Percentiles rank a stretch among this genome's conserved stretches.
Conservation (phyloP, 2,329 filamentous ascomycete genomes). For the Nemania serpens region DNA sequence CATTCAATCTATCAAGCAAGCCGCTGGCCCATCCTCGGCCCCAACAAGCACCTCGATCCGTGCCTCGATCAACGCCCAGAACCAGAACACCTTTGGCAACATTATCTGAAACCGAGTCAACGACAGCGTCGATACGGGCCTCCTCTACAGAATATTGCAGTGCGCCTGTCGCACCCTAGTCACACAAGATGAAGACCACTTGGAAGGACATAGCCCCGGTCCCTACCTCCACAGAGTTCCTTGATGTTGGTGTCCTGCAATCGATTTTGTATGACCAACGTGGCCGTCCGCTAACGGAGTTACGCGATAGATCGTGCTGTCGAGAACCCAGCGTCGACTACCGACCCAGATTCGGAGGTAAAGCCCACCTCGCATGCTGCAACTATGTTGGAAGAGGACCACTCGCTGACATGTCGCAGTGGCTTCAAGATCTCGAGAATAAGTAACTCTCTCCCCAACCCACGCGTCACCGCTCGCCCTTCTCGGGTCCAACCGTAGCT, state of each 20-base stretch:
- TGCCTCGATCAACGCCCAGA: not conserved
- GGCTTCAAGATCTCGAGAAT: slow-evolving; percentile 97
- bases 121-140: too few relatives aligned
- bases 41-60: slow-evolving; percentile 4
- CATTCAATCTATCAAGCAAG: slow-evolving; percentile 6
- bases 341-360: slow-evolving; percentile 83
- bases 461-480: not conserved
- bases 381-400: not conserved
- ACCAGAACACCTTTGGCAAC: not conserved
- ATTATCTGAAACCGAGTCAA: not conserved
- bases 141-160: not conserved
- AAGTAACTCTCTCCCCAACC: slow-evolving; percentile 35
- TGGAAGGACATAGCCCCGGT: slow-evolving; percentile 85
- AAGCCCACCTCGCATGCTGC: not conserved
- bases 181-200: slow-evolving; percentile 61
- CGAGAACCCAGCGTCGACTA: slow-evolving; percentile 86
- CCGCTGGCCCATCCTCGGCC: not conserved
- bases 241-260: slow-evolving; percentile 64
- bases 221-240: slow-evolving; percentile 90
- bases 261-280: not conserved
- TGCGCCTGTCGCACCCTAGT: slow-evolving; percentile 29
- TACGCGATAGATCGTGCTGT: slow-evolving; percentile 70
- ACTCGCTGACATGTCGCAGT: slow-evolving; percentile 42
- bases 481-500: not conserved
- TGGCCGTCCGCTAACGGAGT: slow-evolving; percentile 10